Conservation (phyloP, 495 filamentous ascomycete species). For the Cenococcum geophilum region DNA sequence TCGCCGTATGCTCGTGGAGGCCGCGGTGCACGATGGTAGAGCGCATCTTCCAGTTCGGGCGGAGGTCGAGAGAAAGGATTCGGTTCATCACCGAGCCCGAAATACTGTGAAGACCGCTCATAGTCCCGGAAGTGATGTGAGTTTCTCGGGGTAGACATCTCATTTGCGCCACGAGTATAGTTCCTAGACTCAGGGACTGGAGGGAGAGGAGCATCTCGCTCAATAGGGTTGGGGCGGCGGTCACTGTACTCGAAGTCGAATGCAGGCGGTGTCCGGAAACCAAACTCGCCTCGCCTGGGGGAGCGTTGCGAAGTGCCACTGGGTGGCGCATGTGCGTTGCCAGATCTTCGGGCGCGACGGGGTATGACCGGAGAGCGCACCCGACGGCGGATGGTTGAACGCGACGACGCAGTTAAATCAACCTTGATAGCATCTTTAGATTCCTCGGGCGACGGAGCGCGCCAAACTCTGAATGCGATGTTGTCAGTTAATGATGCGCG, state of each 20-base stretch:
- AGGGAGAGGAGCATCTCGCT: slow-evolving; percentile 29
- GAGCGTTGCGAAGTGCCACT: slow-evolving; percentile 11
- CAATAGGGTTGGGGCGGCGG: slow-evolving; percentile 16
- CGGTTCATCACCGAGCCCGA: not conserved
- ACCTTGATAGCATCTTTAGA: slow-evolving; percentile 51
- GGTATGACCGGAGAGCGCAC: slow-evolving; percentile 37
- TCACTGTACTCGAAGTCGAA: slow-evolving; percentile 23
- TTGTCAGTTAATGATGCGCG: slow-evolving; percentile 31
- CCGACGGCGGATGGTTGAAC: slow-evolving; percentile 61
- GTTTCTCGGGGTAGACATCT: not conserved
- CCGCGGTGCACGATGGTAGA: slow-evolving; percentile 6
- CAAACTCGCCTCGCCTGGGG: slow-evolving; percentile 12
- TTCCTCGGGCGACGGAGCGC: slow-evolving; percentile 53
- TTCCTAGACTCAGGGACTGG: slow-evolving; percentile 40
- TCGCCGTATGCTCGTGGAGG: slow-evolving; percentile 7
- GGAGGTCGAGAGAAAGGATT: not conserved
- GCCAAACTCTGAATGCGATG: slow-evolving; percentile 48
- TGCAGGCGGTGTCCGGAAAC: slow-evolving; percentile 9
- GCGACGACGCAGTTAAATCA: slow-evolving; percentile 53
- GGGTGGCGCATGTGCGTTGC: slow-evolving; percentile 12
- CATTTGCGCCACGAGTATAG: slow-evolving; percentile 17
- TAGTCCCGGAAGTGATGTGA: not conserved
- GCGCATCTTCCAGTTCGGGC: slow-evolving; percentile 2
- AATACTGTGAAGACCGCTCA: not conserved
- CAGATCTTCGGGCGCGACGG: slow-evolving; percentile 22